These are phyloP conservation scores for Barnettozyma hawaiiensis DNA, from an alignment of 1,139 yeast species.

Conservation along the genomic window DNA sequence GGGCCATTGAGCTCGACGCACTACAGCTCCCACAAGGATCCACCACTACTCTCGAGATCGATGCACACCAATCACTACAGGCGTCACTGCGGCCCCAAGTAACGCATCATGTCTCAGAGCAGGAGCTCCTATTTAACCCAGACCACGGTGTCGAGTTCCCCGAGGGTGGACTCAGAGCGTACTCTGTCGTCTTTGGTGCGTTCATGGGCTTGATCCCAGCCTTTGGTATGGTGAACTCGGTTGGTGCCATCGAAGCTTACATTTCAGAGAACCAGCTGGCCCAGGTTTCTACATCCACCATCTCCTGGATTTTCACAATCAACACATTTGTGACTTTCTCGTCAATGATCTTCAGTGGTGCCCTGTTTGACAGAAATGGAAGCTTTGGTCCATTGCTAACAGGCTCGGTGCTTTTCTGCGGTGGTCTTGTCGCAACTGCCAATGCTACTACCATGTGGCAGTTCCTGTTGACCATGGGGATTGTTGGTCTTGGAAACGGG, in stretches of 20 bases:
- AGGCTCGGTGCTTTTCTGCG: slow-evolving; percentile 34
- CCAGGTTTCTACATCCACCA: slow-evolving; percentile 39
- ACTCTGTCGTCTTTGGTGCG: slow-evolving; percentile 57
- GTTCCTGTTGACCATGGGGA: slow-evolving; percentile 49
- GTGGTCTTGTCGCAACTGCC: slow-evolving; percentile 54
- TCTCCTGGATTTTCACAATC: slow-evolving; percentile 66
- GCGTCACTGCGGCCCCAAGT: too few relatives aligned
- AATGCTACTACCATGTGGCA: slow-evolving; percentile 47
- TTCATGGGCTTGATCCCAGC: slow-evolving; percentile 58
- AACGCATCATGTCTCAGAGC: too few relatives aligned
- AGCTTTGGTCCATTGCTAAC: slow-evolving; percentile 38
- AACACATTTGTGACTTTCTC: slow-evolving; percentile 51
- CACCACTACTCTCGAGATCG: not conserved
- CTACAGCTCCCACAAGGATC: too few relatives aligned
- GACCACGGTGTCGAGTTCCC: slow-evolving; percentile 35
- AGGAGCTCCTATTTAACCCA: slow-evolving; percentile 3
- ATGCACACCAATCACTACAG: not conserved
- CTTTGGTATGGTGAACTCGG: slow-evolving; percentile 61
- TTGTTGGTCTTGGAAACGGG: slow-evolving; percentile 53
- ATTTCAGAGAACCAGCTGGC: slow-evolving; percentile 46
- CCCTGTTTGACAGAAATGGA: too few relatives aligned
- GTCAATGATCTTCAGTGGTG: slow-evolving; percentile 36
- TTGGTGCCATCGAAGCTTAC: slow-evolving; percentile 68
- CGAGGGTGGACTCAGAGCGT: slow-evolving; percentile 56
- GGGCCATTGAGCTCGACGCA: too few relatives aligned